Evolutionary conservation across 225 moss, liverwort and hornwort species (phyloP).

Genomic region (Pleurozium schreberi): DNA sequence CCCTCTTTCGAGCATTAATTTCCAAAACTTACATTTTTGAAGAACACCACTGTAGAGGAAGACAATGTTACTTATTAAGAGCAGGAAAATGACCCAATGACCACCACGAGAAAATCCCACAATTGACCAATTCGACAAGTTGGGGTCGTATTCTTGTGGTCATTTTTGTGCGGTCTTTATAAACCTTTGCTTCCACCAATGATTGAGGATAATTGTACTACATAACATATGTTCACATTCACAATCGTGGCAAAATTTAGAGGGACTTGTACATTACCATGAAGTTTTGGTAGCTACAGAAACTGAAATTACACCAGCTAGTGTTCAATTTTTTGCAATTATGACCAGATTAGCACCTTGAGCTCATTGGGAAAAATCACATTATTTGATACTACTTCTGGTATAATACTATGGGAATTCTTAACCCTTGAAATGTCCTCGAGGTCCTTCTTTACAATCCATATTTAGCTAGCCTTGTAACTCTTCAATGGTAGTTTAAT

Average conservation of each 20-base stretch:
- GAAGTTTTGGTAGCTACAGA: neutral
- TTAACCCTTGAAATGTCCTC: too few relatives aligned
- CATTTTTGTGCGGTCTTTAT: fast-evolving
- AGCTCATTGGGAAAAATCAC: neutral
- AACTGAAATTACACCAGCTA: neutral
- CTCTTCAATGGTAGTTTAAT: too few relatives aligned
- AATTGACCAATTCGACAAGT: neutral
- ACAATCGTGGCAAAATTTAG: neutral
- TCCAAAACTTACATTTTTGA: neutral
- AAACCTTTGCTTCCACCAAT: too few relatives aligned
- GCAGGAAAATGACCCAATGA: too few relatives aligned
- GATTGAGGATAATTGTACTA: neutral
- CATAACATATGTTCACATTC: too few relatives aligned
- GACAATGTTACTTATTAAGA: too few relatives aligned
- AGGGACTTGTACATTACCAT: fast-evolving
- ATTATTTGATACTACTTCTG: neutral
- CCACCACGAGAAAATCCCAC: too few relatives aligned
- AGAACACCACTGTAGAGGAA: too few relatives aligned
- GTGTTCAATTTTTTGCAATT: too few relatives aligned
- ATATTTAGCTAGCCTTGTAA: too few relatives aligned
- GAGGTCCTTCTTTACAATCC: too few relatives aligned
- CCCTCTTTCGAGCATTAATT: neutral
- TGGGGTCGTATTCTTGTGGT: too few relatives aligned
- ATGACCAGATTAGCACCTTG: neutral
- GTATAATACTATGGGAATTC: neutral